Percentiles rank a stretch among this genome's conserved stretches.
These are phyloP conservation scores for Vishniacozyma victoriae DNA, from an alignment of 768 basidiomycete genomes.

Conservation along the genomic window DNA sequence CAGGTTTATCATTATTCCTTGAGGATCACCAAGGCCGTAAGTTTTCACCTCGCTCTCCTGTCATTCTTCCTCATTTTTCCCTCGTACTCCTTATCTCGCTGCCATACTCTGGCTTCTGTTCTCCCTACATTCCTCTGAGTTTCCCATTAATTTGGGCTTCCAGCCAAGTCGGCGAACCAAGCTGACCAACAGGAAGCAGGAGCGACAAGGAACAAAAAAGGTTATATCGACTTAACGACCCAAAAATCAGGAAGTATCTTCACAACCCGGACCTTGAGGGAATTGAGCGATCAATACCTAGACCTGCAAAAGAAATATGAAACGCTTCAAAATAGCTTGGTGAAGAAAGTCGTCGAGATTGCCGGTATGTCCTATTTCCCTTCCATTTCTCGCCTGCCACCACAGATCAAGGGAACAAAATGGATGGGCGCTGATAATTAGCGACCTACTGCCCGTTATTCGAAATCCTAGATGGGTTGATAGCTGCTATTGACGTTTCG, in stretches of 20 bases:
- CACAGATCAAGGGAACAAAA: neutral
- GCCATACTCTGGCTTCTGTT: too few relatives aligned
- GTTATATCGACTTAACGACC: slow-evolving; percentile 76
- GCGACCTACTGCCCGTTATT: slow-evolving; percentile 88
- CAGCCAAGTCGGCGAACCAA: neutral
- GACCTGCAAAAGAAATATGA: slow-evolving; percentile 66
- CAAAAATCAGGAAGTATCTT: slow-evolving; percentile 84
- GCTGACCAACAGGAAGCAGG: slow-evolving; percentile 64
- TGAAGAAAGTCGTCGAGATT: slow-evolving; percentile 87
- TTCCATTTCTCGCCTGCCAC: too few relatives aligned
- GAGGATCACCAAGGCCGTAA: slow-evolving; percentile 80
- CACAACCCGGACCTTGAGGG: slow-evolving; percentile 69
- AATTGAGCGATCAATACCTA: slow-evolving; percentile 64
- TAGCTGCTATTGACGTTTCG: slow-evolving; percentile 89
- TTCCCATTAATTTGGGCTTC: too few relatives aligned
- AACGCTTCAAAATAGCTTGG: slow-evolving; percentile 69
- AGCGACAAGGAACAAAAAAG: slow-evolving; percentile 57
- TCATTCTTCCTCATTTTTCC: too few relatives aligned
- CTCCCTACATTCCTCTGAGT: too few relatives aligned
- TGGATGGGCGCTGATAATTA: slow-evolving; percentile 38
- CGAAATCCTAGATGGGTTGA: slow-evolving; percentile 70
- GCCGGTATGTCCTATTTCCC: slow-evolving; percentile 82
- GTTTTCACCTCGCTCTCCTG: slow-evolving; percentile 31
- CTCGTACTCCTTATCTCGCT: too few relatives aligned
- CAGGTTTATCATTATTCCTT: slow-evolving; percentile 86